Evolutionary conservation across 768 basidiomycete species (phyloP).

Genomic region (Hericium alpestre): DNA sequence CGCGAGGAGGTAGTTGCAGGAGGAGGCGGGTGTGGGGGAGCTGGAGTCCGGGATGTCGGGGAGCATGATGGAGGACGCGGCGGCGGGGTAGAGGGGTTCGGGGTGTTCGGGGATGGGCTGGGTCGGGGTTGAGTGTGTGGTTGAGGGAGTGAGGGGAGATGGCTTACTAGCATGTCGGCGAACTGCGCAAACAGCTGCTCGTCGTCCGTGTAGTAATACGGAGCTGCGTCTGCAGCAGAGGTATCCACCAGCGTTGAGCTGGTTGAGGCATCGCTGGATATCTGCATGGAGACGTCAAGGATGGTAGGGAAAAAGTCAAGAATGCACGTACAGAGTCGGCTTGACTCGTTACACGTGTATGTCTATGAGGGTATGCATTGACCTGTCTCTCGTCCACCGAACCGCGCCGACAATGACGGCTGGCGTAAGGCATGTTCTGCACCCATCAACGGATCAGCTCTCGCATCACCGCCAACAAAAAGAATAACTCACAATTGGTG

Average conservation of each 20-base stretch:
- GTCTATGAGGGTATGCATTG: neutral
- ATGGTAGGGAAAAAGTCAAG: neutral
- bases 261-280: constrained; percentile 9
- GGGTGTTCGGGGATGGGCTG: constrained; percentile 11
- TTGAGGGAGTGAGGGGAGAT: neutral
- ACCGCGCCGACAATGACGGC: constrained; percentile 2
- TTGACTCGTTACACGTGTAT: constrained; percentile 8
- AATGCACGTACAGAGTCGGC: constrained; percentile 10
- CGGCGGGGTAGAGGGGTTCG: constrained; percentile 13
- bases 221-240: neutral
- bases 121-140: constrained; percentile 1
- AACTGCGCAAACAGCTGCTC: constrained; percentile 12
- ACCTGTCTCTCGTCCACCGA: constrained; percentile 7
- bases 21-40: constrained; percentile 10
- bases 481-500: neutral
- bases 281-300: constrained; percentile 1
- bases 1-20: constrained; percentile 11
- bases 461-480: neutral
- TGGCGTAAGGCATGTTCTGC: neutral
- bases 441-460: neutral
- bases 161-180: constrained; percentile 10
- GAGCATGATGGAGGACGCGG: constrained; percentile 13
- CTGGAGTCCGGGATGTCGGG: constrained; percentile 7
- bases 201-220: neutral
- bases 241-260: constrained; percentile 12